phyloP scores from a whole-genome alignment of 2,329 filamentous ascomycete species.

The Penicillium decumbens region DNA sequence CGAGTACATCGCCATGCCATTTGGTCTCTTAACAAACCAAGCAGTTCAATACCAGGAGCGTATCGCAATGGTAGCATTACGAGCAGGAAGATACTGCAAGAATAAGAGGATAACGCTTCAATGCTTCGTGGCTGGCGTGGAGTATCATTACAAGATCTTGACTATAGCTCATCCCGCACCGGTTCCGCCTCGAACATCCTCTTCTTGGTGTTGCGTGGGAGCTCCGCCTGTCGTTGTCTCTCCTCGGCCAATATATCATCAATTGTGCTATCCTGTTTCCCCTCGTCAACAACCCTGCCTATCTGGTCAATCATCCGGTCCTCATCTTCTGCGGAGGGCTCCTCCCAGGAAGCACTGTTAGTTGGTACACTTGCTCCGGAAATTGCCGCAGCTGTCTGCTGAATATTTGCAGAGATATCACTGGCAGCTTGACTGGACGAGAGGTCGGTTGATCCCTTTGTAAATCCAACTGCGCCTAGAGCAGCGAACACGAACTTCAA shows the following conservation, averaged over 20 bases:
- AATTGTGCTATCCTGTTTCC: constrained; percentile 26
- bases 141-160: constrained; percentile 15
- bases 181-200: constrained; percentile 45
- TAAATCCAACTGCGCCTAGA: constrained; percentile 49
- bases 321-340: constrained; percentile 21
- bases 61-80: no score
- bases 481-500: constrained; percentile 57
- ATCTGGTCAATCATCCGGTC: constrained; percentile 42
- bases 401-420: constrained; percentile 20
- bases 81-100: no score
- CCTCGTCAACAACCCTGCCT: constrained; percentile 35
- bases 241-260: constrained; percentile 38
- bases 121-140: constrained; percentile 5
- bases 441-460: constrained; percentile 26
- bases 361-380: constrained; percentile 11
- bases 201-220: constrained; percentile 46
- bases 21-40: no score
- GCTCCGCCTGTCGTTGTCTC: constrained; percentile 33
- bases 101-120: background rate
- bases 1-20: no score
- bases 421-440: constrained; percentile 18
- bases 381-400: constrained; percentile 20
- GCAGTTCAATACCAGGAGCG: no score
- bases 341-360: constrained; percentile 19
- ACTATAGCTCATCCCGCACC: constrained; percentile 39